Evolutionary conservation across 176 grass and related monocot genomes (phyloP).

Genomic region (Dactylis glomerata): DNA sequence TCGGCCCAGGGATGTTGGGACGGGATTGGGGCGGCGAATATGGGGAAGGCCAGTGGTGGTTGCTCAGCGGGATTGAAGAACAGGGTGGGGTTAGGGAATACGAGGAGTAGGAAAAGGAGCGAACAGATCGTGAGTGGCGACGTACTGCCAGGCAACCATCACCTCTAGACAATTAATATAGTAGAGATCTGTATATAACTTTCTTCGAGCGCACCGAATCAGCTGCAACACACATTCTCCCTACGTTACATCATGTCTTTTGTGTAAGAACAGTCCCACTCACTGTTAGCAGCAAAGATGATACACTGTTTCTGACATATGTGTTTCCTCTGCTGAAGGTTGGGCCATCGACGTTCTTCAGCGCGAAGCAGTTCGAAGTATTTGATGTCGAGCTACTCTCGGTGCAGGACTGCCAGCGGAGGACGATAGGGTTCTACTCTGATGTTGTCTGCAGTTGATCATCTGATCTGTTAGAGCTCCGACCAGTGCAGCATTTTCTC

Average conservation of each 20-base stretch:
- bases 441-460: constrained; percentile 80
- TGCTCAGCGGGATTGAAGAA: no score
- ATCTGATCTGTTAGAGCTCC: not conserved
- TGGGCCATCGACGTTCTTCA: constrained; percentile 93
- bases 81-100: no score
- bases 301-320: not conserved
- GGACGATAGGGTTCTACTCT: constrained; percentile 92
- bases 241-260: not conserved
- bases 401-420: constrained; percentile 82
- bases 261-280: not conserved
- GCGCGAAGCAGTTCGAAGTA: constrained; percentile 94
- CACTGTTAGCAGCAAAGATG: not conserved
- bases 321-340: constrained; percentile 55
- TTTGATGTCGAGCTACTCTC: constrained; percentile 77
- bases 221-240: not conserved
- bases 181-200: not conserved
- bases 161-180: no score
- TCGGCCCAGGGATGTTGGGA: no score
- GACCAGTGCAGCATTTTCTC: not conserved
- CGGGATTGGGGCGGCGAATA: no score
- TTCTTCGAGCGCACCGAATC: not conserved
- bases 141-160: no score
- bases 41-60: no score
- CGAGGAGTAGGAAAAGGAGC: no score
- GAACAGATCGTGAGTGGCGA: no score